Evolutionary conservation across 352 stramenopile species (phyloP), one percentile per base, ranked within the genome.

Genomic region (Phytophthora syringae): DNA sequence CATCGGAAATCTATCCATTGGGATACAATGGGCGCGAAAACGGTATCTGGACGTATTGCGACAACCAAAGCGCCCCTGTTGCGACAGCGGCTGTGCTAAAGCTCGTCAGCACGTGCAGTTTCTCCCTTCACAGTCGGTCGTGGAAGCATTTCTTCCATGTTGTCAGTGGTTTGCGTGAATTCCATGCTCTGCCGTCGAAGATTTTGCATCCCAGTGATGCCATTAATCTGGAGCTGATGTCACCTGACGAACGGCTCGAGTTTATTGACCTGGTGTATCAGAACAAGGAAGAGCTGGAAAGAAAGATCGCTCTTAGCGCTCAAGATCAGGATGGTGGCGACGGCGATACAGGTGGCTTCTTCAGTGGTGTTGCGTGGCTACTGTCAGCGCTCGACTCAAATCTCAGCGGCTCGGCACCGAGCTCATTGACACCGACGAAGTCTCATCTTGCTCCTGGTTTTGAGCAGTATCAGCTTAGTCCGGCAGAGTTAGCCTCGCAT

Each of bases 331-430:
- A 74, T 12, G 49, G 51, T n/a, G 62, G 43, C 1, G 56, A 60
- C 10, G 61, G 51, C 2, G 64, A 60, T 22, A 63, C 59, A 18
- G 67, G 74, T 16, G 70, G 75, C 4, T 94, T 94, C 58, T 92
- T 92, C 50, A 91, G 83, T 27, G 83, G 86, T 25, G 68, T 94
- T 11, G 73, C 86, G 13, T 94, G 86, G 86, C 40, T 94, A 15
- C 65, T 92, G 50, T 87, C 83, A 27, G 79, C 83, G 25, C 73
- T 94, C 4, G 86, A 94, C 20, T 68, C 80, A 11, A 84, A 69
- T 44, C 37, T 82, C 16, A 67, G 59, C 15, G 60, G 64, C 11
- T 68, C 64, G 10, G 39, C 67, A 4, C 32, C 62, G 16, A 56
- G n/a, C 16, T 61, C 59, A 27, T 42, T 53, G 18, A 39, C 49